Evolutionary conservation across 371 early-diverging fungal species (phyloP).

Genomic region (Circinella umbellata): DNA sequence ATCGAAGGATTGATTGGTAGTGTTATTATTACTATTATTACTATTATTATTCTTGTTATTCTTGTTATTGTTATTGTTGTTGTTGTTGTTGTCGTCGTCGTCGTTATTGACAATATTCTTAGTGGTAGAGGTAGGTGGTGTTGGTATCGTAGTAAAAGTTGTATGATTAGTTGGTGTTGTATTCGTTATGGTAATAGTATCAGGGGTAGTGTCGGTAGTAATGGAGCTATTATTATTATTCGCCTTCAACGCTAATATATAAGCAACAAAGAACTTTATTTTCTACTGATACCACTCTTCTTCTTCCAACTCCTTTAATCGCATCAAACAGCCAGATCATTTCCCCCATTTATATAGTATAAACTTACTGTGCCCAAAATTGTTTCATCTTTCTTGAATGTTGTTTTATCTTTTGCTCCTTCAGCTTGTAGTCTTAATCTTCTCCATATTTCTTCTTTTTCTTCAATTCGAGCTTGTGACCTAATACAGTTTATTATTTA

Average conservation of each 20-base stretch:
- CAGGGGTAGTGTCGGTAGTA: not conserved
- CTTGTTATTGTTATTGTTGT: not conserved
- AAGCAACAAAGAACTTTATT: conserved; percentile 1
- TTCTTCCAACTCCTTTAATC: not conserved
- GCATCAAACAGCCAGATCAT: not conserved
- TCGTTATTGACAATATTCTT: too few species aligned
- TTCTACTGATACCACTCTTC: conserved; percentile 2
- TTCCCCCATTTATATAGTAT: not conserved
- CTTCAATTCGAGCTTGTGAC: not conserved
- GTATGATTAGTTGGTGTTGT: not conserved
- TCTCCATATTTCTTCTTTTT: conserved; percentile 22
- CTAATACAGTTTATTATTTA: not conserved
- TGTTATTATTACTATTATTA: not conserved
- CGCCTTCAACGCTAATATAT: conserved; percentile 8
- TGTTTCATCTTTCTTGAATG: not conserved
- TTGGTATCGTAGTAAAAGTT: not conserved
- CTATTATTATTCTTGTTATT: not conserved
- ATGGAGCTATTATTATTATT: not conserved
- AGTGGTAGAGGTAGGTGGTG: too few species aligned
- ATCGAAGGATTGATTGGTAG: not conserved
- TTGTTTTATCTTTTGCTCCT: not conserved
- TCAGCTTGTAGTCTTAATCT: conserved; percentile 19
- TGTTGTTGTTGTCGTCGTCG: too few species aligned
- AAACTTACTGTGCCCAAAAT: conserved; percentile 7
- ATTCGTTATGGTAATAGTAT: not conserved